Base-by-base conservation (phyloP, 768 basidiomycete genomes). In the Tylopilus vinaceipallidus region DNA sequence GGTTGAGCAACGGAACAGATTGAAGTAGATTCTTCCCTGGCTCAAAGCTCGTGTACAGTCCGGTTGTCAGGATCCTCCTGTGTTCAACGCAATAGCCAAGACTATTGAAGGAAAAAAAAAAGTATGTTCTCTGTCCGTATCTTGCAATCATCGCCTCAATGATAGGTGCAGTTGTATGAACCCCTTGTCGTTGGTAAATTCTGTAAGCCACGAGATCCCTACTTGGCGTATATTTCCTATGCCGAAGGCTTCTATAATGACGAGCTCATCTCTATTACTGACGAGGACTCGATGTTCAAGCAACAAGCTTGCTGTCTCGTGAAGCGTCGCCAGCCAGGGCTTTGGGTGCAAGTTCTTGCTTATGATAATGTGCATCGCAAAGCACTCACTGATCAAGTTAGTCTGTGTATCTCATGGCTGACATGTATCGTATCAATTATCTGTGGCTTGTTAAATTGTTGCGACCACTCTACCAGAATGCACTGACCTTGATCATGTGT, bases 31-130 rank as follows among this genome's bases (percentile, higher is more conserved):
- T 64, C 78, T 98, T 10, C 97, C 97, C 2, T 99, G 94, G 94
- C 81, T 99, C 16, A 95, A 98, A 70, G 82, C 88, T 54, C 86
- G 91, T 43, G 91, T 98, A 37, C 86, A 93, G 61, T 80, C 83
- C n/a, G 97, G 97, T 23, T 90, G 86, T 63, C 93, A 95, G 69
- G 97, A 99, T 57, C 77, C 92, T 16, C 83, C 95, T 0, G 78
- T 99, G 33, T 98, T 86, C 84, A 99, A 99, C 62, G 97, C 97
- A 20, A 77, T 98, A 55, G 97, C 97, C 47, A 99, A 99, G 78
- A 98, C 98, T 99, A 84, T 75, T 99, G 64, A 98, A 98, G 75
- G 97, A n/a, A n/a, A 98, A 66, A 99, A 98, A 73, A 98, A 98
- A 66, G 90, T 95, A 64, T 45, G 91, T 72, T 17, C 16, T 30